phyloP scores from a whole-genome alignment of 106 monocot species.

The Dactylorhiza incarnata region DNA sequence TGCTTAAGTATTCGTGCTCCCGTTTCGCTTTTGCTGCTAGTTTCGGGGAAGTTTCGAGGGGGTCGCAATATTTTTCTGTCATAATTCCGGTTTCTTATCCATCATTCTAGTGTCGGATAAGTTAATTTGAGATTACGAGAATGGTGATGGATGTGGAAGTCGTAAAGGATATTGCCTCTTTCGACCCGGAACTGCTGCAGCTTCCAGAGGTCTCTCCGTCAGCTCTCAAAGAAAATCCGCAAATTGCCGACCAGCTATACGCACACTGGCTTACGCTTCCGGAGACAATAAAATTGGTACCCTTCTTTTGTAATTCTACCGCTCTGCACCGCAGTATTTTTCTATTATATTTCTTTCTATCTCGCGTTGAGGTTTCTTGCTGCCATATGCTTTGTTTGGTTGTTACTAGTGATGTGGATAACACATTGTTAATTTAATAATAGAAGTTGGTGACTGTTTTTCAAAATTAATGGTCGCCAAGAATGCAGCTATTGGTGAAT shows the following conservation, averaged over 20 bases:
- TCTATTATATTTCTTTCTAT: neutral
- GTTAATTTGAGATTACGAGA: neutral
- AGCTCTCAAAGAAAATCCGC: constrained; percentile 62
- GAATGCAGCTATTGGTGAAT: neutral
- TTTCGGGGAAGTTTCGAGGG: neutral
- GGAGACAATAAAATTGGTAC: constrained; percentile 62
- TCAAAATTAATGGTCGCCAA: neutral
- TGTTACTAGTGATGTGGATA: neutral
- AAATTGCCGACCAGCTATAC: constrained; percentile 63
- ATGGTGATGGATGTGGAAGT: constrained; percentile 61
- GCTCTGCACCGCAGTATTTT: neutral
- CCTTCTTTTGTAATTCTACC: neutral
- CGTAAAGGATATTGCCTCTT: constrained; percentile 38
- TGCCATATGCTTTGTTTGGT: neutral
- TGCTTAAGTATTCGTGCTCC: neutral
- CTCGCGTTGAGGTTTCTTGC: neutral
- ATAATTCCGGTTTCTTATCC: neutral
- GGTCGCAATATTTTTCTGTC: neutral
- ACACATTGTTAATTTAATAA: neutral
- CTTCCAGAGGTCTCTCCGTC: constrained; percentile 62
- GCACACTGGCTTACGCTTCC: constrained; percentile 86
- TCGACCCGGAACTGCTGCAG: constrained; percentile 84
- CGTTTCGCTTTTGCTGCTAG: neutral
- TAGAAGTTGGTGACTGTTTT: neutral
- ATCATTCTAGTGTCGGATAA: neutral